Evolutionary conservation across 345 rosid genomes (phyloP).

Genomic region (Salix purpurea): DNA sequence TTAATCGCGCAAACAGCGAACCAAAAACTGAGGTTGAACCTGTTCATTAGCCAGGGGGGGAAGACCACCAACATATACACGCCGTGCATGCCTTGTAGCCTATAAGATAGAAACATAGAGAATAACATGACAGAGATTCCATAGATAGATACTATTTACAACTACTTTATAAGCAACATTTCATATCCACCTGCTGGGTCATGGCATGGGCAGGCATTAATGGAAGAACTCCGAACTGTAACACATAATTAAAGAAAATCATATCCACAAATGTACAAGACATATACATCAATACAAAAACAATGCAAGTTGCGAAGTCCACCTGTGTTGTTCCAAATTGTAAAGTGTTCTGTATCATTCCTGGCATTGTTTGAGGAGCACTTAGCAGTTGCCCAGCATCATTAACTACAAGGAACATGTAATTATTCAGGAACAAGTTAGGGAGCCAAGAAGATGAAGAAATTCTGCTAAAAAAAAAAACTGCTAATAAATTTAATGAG

Average conservation of each 20-base stretch:
- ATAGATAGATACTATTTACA: background rate
- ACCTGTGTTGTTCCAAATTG: slow-evolving; percentile 40
- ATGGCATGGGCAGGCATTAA: slow-evolving; percentile 46
- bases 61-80: slow-evolving; percentile 24
- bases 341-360: slow-evolving; percentile 28
- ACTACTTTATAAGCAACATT: background rate
- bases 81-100: slow-evolving; percentile 24
- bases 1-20: background rate
- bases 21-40: slow-evolving; percentile 2
- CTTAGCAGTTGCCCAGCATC: slow-evolving; percentile 29
- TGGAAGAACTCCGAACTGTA: slow-evolving; percentile 32
- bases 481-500: background rate
- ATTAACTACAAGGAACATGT: slow-evolving; percentile 7
- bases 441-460: background rate
- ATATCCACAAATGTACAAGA: background rate
- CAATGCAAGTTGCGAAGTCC: background rate
- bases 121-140: background rate
- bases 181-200: slow-evolving; percentile 42
- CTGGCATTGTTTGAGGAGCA: slow-evolving; percentile 21
- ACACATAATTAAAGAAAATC: slow-evolving; percentile 2
- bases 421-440: background rate
- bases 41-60: slow-evolving; percentile 19
- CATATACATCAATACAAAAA: background rate
- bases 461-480: background rate
- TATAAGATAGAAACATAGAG: background rate